phyloP scores from a whole-genome alignment of 768 basidiomycete species.

The Xerocomellus dryophilus region DNA sequence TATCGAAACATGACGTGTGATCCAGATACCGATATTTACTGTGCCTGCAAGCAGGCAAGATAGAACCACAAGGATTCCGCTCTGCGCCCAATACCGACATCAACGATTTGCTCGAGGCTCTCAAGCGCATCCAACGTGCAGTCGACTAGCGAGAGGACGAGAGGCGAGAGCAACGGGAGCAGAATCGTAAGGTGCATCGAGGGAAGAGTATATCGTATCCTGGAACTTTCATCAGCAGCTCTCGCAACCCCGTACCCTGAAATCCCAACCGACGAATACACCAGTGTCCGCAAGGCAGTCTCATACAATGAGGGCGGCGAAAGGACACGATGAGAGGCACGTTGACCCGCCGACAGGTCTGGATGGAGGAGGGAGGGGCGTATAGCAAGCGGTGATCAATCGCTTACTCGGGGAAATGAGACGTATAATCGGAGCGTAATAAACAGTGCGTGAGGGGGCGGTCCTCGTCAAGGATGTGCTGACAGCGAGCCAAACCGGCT shows the following conservation, averaged over 20 bases:
- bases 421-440: slow-evolving; percentile 42
- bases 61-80: slow-evolving; percentile 5
- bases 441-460: slow-evolving; percentile 37
- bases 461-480: slow-evolving; percentile 25
- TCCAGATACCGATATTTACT: slow-evolving; percentile 12
- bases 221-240: slow-evolving; percentile 24
- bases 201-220: slow-evolving; percentile 5
- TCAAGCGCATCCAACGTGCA: slow-evolving; percentile 25
- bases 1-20: slow-evolving; percentile 22
- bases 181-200: background rate
- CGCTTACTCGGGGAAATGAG: slow-evolving; percentile 33
- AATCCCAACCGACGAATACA: slow-evolving; percentile 26
- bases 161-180: slow-evolving; percentile 24
- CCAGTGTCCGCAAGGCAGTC: slow-evolving; percentile 23
- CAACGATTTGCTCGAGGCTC: slow-evolving; percentile 17
- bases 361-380: slow-evolving; percentile 16
- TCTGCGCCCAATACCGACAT: slow-evolving; percentile 10
- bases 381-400: slow-evolving; percentile 46
- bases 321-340: slow-evolving; percentile 22
- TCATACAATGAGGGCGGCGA: slow-evolving; percentile 36
- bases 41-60: slow-evolving; percentile 30
- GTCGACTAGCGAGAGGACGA: slow-evolving; percentile 40
- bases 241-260: slow-evolving; percentile 27
- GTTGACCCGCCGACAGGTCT: slow-evolving; percentile 22
- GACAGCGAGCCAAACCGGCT: slow-evolving; percentile 25